Evolutionary conservation across 345 rosid genomes (phyloP), one percentile per base, ranked within the genome.

Genomic region (Raphanus raphanistrum): DNA sequence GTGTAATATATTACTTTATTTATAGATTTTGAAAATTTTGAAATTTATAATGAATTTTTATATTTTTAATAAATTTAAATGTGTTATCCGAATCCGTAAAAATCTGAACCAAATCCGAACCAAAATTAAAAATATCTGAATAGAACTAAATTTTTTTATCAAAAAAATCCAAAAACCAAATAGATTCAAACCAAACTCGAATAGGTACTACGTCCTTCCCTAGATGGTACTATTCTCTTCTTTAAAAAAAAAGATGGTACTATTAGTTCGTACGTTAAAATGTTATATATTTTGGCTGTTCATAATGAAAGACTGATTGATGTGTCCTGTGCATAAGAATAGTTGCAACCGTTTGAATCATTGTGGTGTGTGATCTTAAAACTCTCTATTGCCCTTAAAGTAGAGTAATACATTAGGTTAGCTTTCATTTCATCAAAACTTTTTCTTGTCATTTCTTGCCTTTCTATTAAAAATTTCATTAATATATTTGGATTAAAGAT

Each of bases 361-460:
- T 12, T 48, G 62, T 60, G 52, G 52, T 68, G 29, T 68, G 33
- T 31, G 1, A 45, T 68, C 35, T 48, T 31, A 31, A 29, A 76
- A 60, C 26, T 66, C 78, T 7, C 21, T 21, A 21, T 58, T 67
- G 29, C 31, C 8, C 11, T 5, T 41, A 59, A 43, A 17, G 16
- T 17, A 66, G 4, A 59, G 27, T 76, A 32, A 71, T 63, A 63
- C 43, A 52, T 64, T 77, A 71, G 66, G 66, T 64, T 71, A 63
- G 60, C 80, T 63, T 71, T 77, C 70, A 71, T 31, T 54, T 77
- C 74, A 62, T 35, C 6, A 15, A 50, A 69, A 21, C 70, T 13
- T 76, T 66, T 68, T 67, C 32, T 26, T 70, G 70, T 36, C 68
- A 52, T 63, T 77, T 63, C 33, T 70, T 63, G 73, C 61, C 36